Evolutionary conservation across 345 rosid species (phyloP), one percentile per base, ranked within the genome.

Genomic region (Limnanthes douglasii): DNA sequence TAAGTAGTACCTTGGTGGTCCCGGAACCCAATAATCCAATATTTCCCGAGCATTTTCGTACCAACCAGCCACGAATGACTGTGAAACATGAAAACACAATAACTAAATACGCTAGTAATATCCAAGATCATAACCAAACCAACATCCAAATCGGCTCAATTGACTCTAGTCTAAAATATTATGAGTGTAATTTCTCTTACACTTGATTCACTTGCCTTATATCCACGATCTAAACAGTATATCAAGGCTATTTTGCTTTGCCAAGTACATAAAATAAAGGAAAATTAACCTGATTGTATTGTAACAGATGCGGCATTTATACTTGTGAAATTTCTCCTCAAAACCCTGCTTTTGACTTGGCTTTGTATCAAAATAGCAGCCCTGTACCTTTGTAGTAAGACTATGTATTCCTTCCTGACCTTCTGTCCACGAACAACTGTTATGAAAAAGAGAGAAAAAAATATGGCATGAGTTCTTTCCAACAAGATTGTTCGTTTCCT

Each of bases 31-130:
- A 30, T 44, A 75, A 67, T 46, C 81, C 73, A 36, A 69, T 41
- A 51, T 84, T 68, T 38, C 85, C 93, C 0, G 98, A 77, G 64
- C 86, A 90, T 65, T 80, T 70, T 73, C 98, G 70, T 41, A 80
- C 94, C 70, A 80, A 58, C 82, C 88, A 84, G 42, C 98, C 98
- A 37, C 98, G 98, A 54, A 84, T 71, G 33, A 33, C 98, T 90
- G 68, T 60, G 65, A 40, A 13, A 48, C 14, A 27, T 19, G 32
- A 37, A 30, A 31, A 23, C 18, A 31, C 15, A 9, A 34, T 45
- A 23, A 27, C 25, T 10, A 18, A 26, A 4, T 6, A 18, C 11
- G 39, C 25, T 13, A 17, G 17, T 12, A 46, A 8, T n/a, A 14
- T 3, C 13, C 9, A 4, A 9, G 5, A 11, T 28, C 12, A 28